Percentiles rank a stretch among this genome's conserved stretches.
Evolutionary conservation across 1,284 basidiomycete species (phyloP).

Genomic region (Dichomitus squalens): DNA sequence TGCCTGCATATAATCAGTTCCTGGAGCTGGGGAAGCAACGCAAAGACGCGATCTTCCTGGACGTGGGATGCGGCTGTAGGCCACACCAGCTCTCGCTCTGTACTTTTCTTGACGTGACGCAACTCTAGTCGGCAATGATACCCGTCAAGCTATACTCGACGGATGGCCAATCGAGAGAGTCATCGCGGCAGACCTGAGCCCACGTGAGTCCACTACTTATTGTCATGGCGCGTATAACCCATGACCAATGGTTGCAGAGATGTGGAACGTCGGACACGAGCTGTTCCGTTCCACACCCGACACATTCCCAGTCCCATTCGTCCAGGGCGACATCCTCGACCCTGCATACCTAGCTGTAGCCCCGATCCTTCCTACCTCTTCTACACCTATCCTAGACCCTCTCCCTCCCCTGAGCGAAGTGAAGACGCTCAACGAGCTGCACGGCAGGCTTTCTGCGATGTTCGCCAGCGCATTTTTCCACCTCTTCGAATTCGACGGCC

Average conservation of each 20-base stretch:
- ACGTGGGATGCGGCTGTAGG: constrained; percentile 52
- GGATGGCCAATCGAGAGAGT: constrained; percentile 29
- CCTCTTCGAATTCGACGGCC: constrained; percentile 44
- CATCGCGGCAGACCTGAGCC: constrained; percentile 36
- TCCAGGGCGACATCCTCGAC: constrained; percentile 45
- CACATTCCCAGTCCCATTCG: constrained; percentile 44
- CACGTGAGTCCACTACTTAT: constrained; percentile 22
- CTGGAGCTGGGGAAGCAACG: constrained; percentile 40
- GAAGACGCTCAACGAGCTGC: constrained; percentile 41
- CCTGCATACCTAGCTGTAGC: constrained; percentile 29
- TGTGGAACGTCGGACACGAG: constrained; percentile 33
- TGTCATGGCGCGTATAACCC: neutral
- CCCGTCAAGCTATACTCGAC: constrained; percentile 43
- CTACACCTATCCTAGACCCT: constrained; percentile 21
- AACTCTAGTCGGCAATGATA: constrained; percentile 47
- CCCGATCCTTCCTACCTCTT: constrained; percentile 30
- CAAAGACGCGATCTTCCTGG: constrained; percentile 45
- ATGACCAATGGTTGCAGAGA: constrained; percentile 26
- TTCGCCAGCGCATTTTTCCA: constrained; percentile 50
- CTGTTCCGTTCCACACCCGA: constrained; percentile 32
- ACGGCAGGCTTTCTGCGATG: constrained; percentile 44
- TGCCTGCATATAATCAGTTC: constrained; percentile 17
- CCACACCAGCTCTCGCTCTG: neutral
- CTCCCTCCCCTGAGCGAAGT: constrained; percentile 34
- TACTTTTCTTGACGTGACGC: neutral